Conservation (phyloP, 202 grass and related monocot genomes). For the Panicum hallii region DNA sequence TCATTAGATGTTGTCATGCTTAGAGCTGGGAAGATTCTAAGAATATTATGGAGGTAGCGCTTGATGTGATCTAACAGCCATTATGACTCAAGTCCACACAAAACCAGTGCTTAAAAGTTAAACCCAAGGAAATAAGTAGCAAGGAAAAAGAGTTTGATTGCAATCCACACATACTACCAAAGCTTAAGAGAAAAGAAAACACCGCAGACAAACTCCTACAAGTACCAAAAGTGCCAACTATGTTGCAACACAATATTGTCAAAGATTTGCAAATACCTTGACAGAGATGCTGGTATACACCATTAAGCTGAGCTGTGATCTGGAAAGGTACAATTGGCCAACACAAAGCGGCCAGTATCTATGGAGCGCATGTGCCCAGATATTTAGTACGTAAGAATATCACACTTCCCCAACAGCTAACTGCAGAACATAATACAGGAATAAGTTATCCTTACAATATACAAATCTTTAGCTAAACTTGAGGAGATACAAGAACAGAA, state of each 20-base stretch:
- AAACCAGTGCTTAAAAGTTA: neutral
- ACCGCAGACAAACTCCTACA: neutral
- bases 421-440: constrained; percentile 40
- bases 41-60: neutral
- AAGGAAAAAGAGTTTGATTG: neutral
- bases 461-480: constrained; percentile 32
- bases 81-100: neutral
- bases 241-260: neutral
- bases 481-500: neutral
- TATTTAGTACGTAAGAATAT: constrained; percentile 23
- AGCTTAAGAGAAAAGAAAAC: neutral
- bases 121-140: neutral
- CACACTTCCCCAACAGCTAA: constrained; percentile 60
- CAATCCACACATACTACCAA: neutral
- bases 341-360: neutral
- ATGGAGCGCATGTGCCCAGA: constrained; percentile 3
- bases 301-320: neutral
- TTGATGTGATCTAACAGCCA: neutral
- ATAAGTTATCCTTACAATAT: constrained; percentile 14
- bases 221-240: neutral
- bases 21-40: neutral
- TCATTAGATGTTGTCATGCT: neutral
- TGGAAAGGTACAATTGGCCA: constrained; percentile 32
- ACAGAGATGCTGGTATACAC: neutral
- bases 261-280: constrained; percentile 42